Conservation (phyloP, 2,329 filamentous ascomycete species). For the Penicillium nordicum region DNA sequence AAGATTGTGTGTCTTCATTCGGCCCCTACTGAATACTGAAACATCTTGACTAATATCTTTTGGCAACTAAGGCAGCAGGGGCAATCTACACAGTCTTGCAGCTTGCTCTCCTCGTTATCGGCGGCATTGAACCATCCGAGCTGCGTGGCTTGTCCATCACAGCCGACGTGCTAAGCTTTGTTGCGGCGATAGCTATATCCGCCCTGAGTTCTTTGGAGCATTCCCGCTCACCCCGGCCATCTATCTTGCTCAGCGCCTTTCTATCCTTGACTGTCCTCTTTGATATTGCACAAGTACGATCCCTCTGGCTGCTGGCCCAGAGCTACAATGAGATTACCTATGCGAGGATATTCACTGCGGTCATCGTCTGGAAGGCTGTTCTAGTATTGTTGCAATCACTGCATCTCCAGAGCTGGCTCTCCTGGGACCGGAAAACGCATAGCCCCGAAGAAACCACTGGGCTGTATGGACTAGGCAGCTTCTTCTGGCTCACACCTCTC, state of each 20-base stretch:
- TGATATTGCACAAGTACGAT: not conserved
- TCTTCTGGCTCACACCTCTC: not conserved
- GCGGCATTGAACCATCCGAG: not conserved
- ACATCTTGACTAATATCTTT: too few relatives aligned
- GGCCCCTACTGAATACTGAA: too few relatives aligned
- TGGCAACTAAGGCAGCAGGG: too few relatives aligned
- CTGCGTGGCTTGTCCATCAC: not conserved
- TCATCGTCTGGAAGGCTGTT: not conserved
- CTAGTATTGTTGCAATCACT: not conserved
- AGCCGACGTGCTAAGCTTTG: not conserved
- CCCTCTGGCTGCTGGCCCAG: not conserved
- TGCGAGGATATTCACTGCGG: not conserved
- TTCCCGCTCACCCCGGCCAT: not conserved
- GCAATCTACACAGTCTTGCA: too few relatives aligned
- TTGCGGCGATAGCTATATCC: not conserved
- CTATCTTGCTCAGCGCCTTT: not conserved
- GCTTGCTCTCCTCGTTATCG: not conserved
- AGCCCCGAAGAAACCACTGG: not conserved
- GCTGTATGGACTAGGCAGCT: not conserved
- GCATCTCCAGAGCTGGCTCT: not conserved
- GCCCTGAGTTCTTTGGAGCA: not conserved
- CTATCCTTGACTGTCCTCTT: not conserved
- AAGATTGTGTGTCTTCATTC: too few relatives aligned
- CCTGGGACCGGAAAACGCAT: not conserved
- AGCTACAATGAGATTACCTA: not conserved